Evolutionary conservation across 1,284 basidiomycete genomes (phyloP), one percentile per base, ranked within the genome.

Genomic region (Microbotryomycetes sp.): DNA sequence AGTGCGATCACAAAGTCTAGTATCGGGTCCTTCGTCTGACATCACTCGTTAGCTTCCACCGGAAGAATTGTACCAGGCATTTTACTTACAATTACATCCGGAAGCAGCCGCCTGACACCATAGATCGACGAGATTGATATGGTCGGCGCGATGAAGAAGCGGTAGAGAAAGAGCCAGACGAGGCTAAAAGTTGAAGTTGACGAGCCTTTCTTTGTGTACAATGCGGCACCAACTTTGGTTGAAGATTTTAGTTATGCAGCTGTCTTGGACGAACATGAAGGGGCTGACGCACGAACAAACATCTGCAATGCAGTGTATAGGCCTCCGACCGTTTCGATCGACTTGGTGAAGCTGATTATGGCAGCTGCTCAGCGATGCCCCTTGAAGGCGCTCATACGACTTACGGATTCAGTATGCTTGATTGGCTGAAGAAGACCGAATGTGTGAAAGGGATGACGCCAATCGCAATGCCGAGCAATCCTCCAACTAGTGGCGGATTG

Each of bases 291-390:
- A 52, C 50, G 51, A 24, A 61, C 73, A 23, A 73, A 73, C 70
- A 73, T 74, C 60, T 75, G 75, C 7, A 76, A 61, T 0, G 68
- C 72, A 2, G 75, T 72, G 57, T 75, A 76, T 5, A 76, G 68
- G 26, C 66, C 57, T 21, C 75, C 75, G 2, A 76, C 56, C 27
- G 72, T 73, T 23, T 66, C 62, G 47, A 75, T 61, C 15, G 56
- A 45, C 67, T 57, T 57, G 70, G 28, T 46, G 54, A 66, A 57
- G 55, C 35, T 18, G 51, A 52, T n/a, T n/a, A n/a, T n/a, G 50
- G 49, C 24, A 50, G 26, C n/a, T 23, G 4, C 6, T 30, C 23
- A 7, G 52, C 52, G 6, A 53, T 15, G 41, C 30, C 41, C 52
- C 21, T 35, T 31, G 29, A 6, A 5, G 11, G 52, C 28, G 28